These are phyloP conservation scores for Xylariaceae sp. DNA, from an alignment of 2,329 filamentous ascomycete species.

Conservation along the genomic window DNA sequence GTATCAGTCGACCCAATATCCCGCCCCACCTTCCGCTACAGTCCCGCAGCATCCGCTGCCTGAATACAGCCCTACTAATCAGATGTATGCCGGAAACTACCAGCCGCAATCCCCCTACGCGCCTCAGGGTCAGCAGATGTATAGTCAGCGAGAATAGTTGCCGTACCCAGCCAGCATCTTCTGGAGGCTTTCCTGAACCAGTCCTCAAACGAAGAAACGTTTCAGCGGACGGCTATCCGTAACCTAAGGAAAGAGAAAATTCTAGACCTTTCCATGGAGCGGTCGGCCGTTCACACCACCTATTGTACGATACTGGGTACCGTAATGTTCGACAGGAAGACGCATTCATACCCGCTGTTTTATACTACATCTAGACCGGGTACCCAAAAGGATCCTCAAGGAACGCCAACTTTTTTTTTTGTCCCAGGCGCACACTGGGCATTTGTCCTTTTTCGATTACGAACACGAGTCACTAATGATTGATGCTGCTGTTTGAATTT, in stretches of 20 bases:
- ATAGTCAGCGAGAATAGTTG: constrained; percentile 54
- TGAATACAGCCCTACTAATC: constrained; percentile 46
- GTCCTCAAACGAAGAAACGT: too few species aligned
- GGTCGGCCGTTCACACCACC: too few species aligned
- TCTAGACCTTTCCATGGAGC: too few species aligned
- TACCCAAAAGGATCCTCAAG: constrained; percentile 8
- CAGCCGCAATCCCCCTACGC: constrained; percentile 42
- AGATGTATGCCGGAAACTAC: constrained; percentile 55
- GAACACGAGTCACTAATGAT: constrained; percentile 15
- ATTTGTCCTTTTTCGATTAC: constrained; percentile 8
- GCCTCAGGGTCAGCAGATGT: constrained; percentile 56
- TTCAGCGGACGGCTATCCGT: too few species aligned
- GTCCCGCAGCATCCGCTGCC: constrained; percentile 46
- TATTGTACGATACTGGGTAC: too few species aligned
- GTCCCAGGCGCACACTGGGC: constrained; percentile 1
- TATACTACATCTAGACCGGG: constrained; percentile 8
- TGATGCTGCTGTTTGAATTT: constrained; percentile 12
- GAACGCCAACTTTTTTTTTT: constrained; percentile 15
- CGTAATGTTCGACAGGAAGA: too few species aligned
- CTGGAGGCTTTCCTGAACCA: too few species aligned
- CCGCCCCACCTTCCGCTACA: constrained; percentile 52
- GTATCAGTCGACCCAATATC: constrained; percentile 66
- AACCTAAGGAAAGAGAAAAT: too few species aligned
- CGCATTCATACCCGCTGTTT: neutral
- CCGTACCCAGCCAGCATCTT: too few species aligned